Evolutionary conservation across 164 flowering plant genomes (phyloP).

Genomic region (Macadamia integrifolia): DNA sequence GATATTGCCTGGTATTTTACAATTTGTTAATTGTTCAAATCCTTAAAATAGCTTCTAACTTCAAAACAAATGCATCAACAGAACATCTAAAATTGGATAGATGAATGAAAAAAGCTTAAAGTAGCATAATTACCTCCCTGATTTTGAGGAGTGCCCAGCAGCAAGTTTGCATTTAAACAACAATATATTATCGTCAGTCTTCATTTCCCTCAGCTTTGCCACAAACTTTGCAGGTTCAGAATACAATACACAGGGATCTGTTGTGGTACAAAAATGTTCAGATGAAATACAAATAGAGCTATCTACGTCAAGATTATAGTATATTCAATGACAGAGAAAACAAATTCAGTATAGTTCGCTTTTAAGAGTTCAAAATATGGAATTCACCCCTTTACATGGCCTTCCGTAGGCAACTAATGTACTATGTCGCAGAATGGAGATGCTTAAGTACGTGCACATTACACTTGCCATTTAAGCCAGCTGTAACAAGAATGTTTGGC

Average conservation of each 20-base stretch:
- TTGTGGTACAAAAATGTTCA: slow-evolving; percentile 5
- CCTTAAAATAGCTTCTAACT: no score
- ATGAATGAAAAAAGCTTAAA: background rate
- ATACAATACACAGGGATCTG: slow-evolving; percentile 91
- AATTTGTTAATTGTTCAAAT: no score
- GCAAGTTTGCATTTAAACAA: slow-evolving; percentile 72
- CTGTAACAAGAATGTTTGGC: slow-evolving; percentile 58
- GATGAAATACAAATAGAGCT: background rate
- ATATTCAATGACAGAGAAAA: no score
- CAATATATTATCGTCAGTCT: slow-evolving; percentile 62
- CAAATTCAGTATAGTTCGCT: no score
- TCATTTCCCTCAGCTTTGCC: slow-evolving; percentile 80
- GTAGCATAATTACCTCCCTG: slow-evolving; percentile 55
- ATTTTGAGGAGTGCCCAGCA: slow-evolving; percentile 77
- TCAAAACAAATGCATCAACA: no score
- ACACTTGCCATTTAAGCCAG: slow-evolving; percentile 78
- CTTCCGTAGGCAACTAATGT: no score
- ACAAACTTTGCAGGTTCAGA: slow-evolving; percentile 96
- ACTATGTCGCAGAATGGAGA: no score
- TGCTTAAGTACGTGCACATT: no score
- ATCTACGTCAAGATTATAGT: no score
- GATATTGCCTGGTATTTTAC: no score
- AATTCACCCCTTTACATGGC: no score
- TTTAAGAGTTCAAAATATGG: no score
- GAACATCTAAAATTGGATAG: background rate